Evolutionary conservation across 768 basidiomycete species (phyloP).

Genomic region (Russula emetica): DNA sequence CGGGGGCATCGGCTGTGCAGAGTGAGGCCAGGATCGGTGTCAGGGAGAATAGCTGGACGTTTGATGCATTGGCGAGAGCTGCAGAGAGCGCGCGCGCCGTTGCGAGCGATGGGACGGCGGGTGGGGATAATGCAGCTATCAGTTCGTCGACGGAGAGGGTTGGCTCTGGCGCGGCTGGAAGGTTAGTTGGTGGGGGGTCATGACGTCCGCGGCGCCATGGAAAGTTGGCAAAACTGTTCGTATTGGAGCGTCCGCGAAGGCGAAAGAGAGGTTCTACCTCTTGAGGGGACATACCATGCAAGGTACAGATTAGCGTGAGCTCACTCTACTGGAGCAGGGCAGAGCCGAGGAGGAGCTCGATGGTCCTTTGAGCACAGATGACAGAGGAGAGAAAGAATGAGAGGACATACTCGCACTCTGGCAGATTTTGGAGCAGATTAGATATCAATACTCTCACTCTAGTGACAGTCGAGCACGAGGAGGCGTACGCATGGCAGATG

Average conservation of each 20-base stretch:
- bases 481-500: neutral
- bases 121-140: conserved; percentile 44
- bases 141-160: conserved; percentile 42
- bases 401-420: neutral
- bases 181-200: conserved; percentile 15
- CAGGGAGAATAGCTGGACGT: conserved; percentile 40
- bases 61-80: conserved; percentile 51
- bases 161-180: conserved; percentile 33
- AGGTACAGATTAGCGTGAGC: conserved; percentile 6
- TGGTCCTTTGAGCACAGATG: neutral
- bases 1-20: conserved; percentile 51
- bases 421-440: neutral
- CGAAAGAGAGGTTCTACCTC: conserved; percentile 32
- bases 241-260: conserved; percentile 42
- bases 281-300: conserved; percentile 30
- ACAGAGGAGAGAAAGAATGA: neutral
- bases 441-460: neutral
- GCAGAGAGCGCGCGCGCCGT: conserved; percentile 56
- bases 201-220: conserved; percentile 36
- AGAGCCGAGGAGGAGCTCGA: neutral
- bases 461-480: neutral
- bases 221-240: conserved; percentile 41
- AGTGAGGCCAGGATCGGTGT: conserved; percentile 58
- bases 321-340: too few species aligned
- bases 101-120: conserved; percentile 59